A percentile compares a stretch with the other conserved stretches of the same genome.
Conservation (phyloP, 2,329 filamentous ascomycete species). For the Cladophialophora bantiana region DNA sequence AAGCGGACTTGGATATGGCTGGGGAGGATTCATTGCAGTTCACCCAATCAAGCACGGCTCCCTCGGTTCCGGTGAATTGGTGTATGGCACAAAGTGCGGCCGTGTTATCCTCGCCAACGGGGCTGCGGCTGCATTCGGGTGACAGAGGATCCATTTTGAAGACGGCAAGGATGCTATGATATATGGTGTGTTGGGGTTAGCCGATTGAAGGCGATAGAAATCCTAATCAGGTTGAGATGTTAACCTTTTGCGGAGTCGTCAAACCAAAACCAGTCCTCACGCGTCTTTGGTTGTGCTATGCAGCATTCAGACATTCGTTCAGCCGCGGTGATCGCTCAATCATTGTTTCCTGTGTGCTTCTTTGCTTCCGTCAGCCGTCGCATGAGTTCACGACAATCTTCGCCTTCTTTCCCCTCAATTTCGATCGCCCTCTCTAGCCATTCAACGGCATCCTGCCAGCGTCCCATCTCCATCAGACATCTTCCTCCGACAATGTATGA, state of each 20-base stretch:
- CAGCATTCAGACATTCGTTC: neutral
- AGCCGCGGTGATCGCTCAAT: constrained; percentile 17
- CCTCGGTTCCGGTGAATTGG: neutral
- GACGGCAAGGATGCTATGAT: neutral
- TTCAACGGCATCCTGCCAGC: constrained; percentile 79
- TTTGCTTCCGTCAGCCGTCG: constrained; percentile 68
- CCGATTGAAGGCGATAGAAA: neutral
- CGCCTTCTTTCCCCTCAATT: constrained; percentile 70
- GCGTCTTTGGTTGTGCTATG: neutral
- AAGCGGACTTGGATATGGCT: neutral
- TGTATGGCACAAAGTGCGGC: neutral
- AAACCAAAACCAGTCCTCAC: neutral
- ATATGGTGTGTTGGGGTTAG: neutral
- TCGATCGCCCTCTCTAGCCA: constrained; percentile 81
- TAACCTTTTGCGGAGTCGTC: neutral
- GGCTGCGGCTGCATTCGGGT: neutral
- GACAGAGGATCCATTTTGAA: neutral
- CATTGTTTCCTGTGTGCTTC: constrained; percentile 25
- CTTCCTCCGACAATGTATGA: constrained; percentile 89
- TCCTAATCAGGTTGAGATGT: neutral
- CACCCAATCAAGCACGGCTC: neutral
- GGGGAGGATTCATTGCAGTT: neutral
- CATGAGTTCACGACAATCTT: constrained; percentile 61
- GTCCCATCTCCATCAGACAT: constrained; percentile 89
- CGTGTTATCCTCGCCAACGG: neutral